phyloP scores from a whole-genome alignment of 108 stramenopile genomes.

The Cylindrotheca fusiformis region DNA sequence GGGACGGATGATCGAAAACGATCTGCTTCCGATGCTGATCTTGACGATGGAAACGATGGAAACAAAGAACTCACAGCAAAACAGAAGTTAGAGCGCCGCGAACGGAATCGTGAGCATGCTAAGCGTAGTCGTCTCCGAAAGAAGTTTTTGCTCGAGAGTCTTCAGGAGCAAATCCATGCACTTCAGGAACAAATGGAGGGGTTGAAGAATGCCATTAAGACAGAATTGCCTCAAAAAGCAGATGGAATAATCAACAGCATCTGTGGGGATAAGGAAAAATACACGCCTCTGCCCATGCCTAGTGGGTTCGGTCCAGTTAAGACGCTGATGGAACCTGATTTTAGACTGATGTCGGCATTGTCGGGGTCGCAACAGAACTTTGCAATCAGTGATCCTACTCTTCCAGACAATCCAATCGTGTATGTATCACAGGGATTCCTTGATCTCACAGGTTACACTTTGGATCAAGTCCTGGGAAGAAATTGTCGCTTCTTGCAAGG shows the following conservation, averaged over 20 bases:
- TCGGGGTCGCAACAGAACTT: slow-evolving; percentile 95
- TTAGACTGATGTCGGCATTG: slow-evolving; percentile 81
- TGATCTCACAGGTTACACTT: slow-evolving; percentile 92
- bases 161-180: slow-evolving; percentile 93
- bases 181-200: slow-evolving; percentile 79
- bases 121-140: slow-evolving; percentile 95
- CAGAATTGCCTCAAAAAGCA: slow-evolving; percentile 59
- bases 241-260: slow-evolving; percentile 41
- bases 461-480: slow-evolving; percentile 91
- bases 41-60: slow-evolving; percentile 5
- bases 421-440: slow-evolving; percentile 92
- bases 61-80: slow-evolving; percentile 64
- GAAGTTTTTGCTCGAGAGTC: slow-evolving; percentile 93
- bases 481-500: slow-evolving; percentile 99
- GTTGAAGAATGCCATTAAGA: slow-evolving; percentile 59
- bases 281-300: slow-evolving; percentile 84
- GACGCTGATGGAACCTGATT: slow-evolving; percentile 90
- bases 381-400: slow-evolving; percentile 93
- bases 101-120: slow-evolving; percentile 92
- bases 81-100: slow-evolving; percentile 84
- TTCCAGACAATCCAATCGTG: slow-evolving; percentile 97
- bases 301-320: slow-evolving; percentile 91
- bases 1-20: slow-evolving; percentile 31
- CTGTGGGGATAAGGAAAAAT: slow-evolving; percentile 65
- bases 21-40: slow-evolving; percentile 37